Percentiles rank a stretch among this genome's conserved stretches.
phyloP scores from a whole-genome alignment of 257 asterid species.

The Handroanthus guayacan region DNA sequence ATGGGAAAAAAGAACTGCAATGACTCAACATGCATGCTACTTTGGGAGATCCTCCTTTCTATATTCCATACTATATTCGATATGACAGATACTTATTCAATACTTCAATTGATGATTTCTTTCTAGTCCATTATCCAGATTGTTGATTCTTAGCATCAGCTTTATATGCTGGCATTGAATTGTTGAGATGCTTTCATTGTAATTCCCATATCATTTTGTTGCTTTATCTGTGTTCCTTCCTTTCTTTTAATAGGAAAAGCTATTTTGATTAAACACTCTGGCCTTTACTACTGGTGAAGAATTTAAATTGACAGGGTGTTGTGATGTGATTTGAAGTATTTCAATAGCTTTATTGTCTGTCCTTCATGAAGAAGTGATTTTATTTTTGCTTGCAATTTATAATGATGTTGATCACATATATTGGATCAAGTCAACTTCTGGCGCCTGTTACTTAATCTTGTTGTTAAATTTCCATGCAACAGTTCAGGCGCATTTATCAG shows the following conservation, averaged over 20 bases:
- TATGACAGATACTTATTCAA: not conserved
- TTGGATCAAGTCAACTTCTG: not conserved
- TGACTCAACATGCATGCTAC: not conserved
- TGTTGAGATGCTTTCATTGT: not conserved
- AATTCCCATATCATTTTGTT: not conserved
- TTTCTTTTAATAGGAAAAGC: not conserved
- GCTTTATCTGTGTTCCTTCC: not conserved
- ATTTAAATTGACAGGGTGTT: not conserved
- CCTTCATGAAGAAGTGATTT: not conserved
- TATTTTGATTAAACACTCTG: not conserved
- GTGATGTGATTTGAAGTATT: not conserved
- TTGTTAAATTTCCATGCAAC: slow-evolving; percentile 22
- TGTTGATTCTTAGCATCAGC: not conserved
- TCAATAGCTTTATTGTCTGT: not conserved
- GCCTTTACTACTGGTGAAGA: not conserved
- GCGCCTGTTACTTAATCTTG: slow-evolving; percentile 1
- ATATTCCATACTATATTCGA: not conserved
- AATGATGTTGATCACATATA: slow-evolving; percentile 1
- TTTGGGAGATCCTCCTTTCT: not conserved
- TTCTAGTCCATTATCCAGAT: not conserved
- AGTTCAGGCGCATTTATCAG: slow-evolving; percentile 83
- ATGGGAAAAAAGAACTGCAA: not conserved
- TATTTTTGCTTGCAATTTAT: not conserved
- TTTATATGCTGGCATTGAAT: not conserved
- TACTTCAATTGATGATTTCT: not conserved